These are phyloP conservation scores for Moniliophthora roreri DNA, from an alignment of 1,284 basidiomycete species.

Conservation along the genomic window DNA sequence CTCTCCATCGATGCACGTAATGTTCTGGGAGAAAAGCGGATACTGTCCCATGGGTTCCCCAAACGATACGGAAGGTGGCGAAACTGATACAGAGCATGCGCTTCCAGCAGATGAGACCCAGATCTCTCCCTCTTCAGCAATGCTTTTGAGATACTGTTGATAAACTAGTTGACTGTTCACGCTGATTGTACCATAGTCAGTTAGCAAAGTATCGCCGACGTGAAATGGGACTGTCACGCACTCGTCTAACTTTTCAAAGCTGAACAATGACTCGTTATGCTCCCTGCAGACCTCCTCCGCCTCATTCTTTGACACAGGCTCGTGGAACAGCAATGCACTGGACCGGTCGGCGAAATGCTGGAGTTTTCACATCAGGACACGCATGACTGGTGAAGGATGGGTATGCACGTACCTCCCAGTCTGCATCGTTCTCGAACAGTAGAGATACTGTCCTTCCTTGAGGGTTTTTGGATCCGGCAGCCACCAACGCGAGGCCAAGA, in stretches of 20 bases:
- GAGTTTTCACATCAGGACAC: neutral
- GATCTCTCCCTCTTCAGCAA: too few species aligned
- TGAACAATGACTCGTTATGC: slow-evolving; percentile 18
- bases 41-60: neutral
- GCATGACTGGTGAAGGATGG: neutral
- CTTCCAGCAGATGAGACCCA: too few species aligned
- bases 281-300: slow-evolving; percentile 16
- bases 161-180: slow-evolving; percentile 9
- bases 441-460: slow-evolving; percentile 12
- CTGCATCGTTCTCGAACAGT: slow-evolving; percentile 21
- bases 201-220: neutral
- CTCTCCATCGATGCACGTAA: neutral
- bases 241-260: slow-evolving; percentile 2
- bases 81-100: too few species aligned
- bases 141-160: too few species aligned
- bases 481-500: too few species aligned
- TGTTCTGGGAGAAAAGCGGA: neutral
- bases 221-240: neutral
- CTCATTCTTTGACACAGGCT: slow-evolving; percentile 13
- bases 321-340: slow-evolving; percentile 20
- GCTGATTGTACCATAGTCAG: neutral
- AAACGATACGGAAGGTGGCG: neutral
- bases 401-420: slow-evolving; percentile 17
- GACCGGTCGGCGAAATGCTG: slow-evolving; percentile 16
- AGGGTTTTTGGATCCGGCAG: too few species aligned